Evolutionary conservation across 2,329 filamentous ascomycete species (phyloP), one percentile per base, ranked within the genome.

Genomic region (Dothideomycetidae sp.): DNA sequence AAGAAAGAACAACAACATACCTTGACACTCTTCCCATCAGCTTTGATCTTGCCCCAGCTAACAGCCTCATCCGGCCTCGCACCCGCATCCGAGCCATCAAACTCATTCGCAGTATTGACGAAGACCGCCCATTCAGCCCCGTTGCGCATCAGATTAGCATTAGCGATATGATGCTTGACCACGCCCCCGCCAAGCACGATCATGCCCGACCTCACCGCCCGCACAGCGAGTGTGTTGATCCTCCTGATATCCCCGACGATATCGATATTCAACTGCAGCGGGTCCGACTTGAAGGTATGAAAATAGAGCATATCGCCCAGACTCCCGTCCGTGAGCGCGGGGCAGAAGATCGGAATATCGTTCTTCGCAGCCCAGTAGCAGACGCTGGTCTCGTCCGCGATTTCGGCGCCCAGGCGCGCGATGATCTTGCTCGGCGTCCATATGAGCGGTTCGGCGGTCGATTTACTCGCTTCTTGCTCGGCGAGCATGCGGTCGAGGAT

Each of bases 291-390:
- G 71, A 85, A 98, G 1, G 86, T 93, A 63, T 98, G 88, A 58
- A 98, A 96, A 62, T 94, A 96, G 29, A 98, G 68, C 90, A 98
- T 98, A 58, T 98, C 90, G 4, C 90, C 90, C 13, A 98, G 62
- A 49, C 83, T 93, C 12, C 90, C 90, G 53, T 98, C 90, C 0
- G 90, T 98, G 50, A 98, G 65, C 4, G 90, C 90, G 0, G 90
- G 90, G 54, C 88, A 96, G 65, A 98, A 98, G 11, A 98, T 80
- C 1, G 90, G 90, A 40, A 98, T 96, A 56, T 90, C 68, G 62
- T 98, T 96, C 63, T 86, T 90, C 64, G 81, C 92, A 1, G 88
- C 88, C 90, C 90, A 98, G 65, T 96, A 94, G 57, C 86, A 90
- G 14, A 96, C 85, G 1, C 81, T 92, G 11, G 77, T 69, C 60